Conservation (phyloP, 176 grass and related monocot genomes). For the barley (Hordeum vulgare) region DNA sequence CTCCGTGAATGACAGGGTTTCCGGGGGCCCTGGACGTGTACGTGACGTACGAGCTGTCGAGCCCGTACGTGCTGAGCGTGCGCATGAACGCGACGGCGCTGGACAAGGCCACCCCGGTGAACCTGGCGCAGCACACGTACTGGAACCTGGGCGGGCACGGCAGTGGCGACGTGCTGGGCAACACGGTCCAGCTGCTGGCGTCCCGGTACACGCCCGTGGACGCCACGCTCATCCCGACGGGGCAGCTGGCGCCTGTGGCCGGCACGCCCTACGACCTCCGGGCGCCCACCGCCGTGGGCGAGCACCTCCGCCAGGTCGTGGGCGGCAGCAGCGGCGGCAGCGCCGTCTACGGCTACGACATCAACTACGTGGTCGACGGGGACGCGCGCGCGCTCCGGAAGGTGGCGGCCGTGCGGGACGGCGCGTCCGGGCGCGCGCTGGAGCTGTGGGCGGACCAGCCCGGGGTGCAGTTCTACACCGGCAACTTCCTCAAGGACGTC, state of each 20-base stretch:
- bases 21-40: slow-evolving; percentile 77
- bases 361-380: slow-evolving; percentile 57
- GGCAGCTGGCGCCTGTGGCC: slow-evolving; percentile 32
- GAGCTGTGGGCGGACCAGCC: slow-evolving; percentile 89
- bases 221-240: slow-evolving; percentile 57
- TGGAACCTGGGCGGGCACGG: slow-evolving; percentile 69
- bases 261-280: slow-evolving; percentile 81
- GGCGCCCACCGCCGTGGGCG: slow-evolving; percentile 29
- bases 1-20: slow-evolving; percentile 54
- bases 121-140: slow-evolving; percentile 82
- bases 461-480: slow-evolving; percentile 90
- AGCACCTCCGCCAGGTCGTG: slow-evolving; percentile 29
- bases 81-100: slow-evolving; percentile 60
- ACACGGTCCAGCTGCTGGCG: slow-evolving; percentile 71
- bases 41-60: slow-evolving; percentile 70
- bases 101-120: slow-evolving; percentile 79
- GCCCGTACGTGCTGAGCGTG: slow-evolving; percentile 52
- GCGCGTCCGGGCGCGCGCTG: slow-evolving; percentile 39
- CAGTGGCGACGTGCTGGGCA: slow-evolving; percentile 58
- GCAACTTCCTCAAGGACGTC: slow-evolving; percentile 36
- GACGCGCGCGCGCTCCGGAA: slow-evolving; percentile 28
- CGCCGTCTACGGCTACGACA: slow-evolving; percentile 49
- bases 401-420: slow-evolving; percentile 51
- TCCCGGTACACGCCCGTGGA: slow-evolving; percentile 62
- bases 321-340: slow-evolving; percentile 17